Evolutionary conservation across 2,329 filamentous ascomycete species (phyloP).

Genomic region (Dactylella cylindrospora): DNA sequence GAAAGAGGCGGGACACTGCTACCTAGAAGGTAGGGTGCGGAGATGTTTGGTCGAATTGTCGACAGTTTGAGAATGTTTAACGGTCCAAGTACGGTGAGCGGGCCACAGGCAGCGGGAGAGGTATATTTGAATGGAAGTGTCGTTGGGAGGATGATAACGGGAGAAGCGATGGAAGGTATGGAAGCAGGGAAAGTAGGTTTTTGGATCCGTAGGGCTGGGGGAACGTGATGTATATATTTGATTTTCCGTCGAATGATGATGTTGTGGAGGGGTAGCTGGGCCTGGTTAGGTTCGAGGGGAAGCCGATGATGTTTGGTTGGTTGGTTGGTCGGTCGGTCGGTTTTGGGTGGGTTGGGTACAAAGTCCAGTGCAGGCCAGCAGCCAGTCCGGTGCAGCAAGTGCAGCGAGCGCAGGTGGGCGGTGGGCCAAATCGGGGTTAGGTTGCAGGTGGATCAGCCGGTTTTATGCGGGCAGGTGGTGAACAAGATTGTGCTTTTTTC

Average conservation of each 20-base stretch:
- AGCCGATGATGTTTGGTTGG: neutral
- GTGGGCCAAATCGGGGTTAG: neutral
- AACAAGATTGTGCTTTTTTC: too few relatives aligned
- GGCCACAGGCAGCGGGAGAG: slow-evolving; percentile 34
- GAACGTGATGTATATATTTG: too few relatives aligned
- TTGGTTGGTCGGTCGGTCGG: neutral
- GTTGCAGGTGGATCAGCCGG: slow-evolving; percentile 20
- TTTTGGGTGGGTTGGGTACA: neutral
- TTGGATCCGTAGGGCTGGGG: slow-evolving; percentile 2
- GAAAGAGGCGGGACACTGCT: neutral
- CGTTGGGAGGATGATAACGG: neutral
- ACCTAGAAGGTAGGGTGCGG: neutral
- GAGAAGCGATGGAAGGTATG: too few relatives aligned
- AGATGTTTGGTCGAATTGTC: slow-evolving; percentile 7
- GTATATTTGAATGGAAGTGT: neutral
- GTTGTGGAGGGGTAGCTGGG: neutral
- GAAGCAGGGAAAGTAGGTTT: too few relatives aligned
- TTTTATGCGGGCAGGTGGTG: slow-evolving; percentile 40
- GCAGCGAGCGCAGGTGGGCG: too few relatives aligned
- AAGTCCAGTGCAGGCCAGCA: neutral
- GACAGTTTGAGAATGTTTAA: too few relatives aligned
- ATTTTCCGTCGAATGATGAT: neutral
- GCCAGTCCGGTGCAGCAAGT: neutral
- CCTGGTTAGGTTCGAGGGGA: neutral
- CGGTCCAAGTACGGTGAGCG: slow-evolving; percentile 29